Conservation (phyloP, 2,329 filamentous ascomycete genomes). For the Neophaeococcomyces mojaviensis region DNA sequence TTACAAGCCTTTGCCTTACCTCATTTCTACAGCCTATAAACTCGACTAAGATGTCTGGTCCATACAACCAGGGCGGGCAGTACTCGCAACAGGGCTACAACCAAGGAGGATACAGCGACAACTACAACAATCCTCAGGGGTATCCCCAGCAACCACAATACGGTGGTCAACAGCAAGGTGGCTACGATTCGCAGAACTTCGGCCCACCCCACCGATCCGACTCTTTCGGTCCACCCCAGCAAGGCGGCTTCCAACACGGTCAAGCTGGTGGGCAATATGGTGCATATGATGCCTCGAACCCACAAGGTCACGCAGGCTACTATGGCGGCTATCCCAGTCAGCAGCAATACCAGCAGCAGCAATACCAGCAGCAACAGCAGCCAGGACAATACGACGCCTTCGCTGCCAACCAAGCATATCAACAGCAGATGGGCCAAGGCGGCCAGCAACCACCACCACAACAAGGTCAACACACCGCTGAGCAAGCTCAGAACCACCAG, state of each 20-base stretch:
- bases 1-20: too few relatives aligned
- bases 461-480: conserved; percentile 8
- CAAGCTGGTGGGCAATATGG: conserved; percentile 29
- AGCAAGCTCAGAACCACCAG: conserved; percentile 18
- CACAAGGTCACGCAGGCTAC: conserved; percentile 30
- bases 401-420: conserved; percentile 9
- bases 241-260: conserved; percentile 45
- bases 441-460: conserved; percentile 8
- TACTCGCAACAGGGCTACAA: conserved; percentile 26
- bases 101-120: conserved; percentile 1
- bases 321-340: conserved; percentile 24
- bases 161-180: conserved; percentile 25
- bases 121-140: conserved; percentile 28
- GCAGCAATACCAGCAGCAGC: conserved; percentile 16
- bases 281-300: conserved; percentile 28
- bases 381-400: conserved; percentile 14
- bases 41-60: conserved; percentile 40
- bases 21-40: too few relatives aligned
- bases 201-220: conserved; percentile 37
- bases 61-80: conserved; percentile 39
- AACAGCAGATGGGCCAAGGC: conserved; percentile 10
- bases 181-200: conserved; percentile 30
- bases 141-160: conserved; percentile 26
- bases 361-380: conserved; percentile 13
- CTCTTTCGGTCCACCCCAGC: conserved; percentile 29